A percentile compares a stretch with the other conserved stretches of the same genome.
Evolutionary conservation across 148 eudicot species (phyloP).

Genomic region (Chenopodium quinoa): DNA sequence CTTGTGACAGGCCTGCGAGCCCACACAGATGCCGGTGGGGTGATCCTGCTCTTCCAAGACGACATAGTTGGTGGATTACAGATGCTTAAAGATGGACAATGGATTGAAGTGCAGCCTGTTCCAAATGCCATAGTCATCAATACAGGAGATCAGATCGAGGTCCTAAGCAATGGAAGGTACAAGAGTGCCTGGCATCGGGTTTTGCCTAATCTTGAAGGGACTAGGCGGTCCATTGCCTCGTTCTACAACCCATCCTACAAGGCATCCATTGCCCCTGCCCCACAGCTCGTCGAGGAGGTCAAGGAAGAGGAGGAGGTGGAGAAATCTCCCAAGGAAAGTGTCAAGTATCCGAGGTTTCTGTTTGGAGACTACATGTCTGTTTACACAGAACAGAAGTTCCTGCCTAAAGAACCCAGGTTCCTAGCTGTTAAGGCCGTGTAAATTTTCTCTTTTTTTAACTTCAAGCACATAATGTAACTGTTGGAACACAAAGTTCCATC

Average conservation of each 20-base stretch:
- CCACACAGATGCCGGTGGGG: conserved; percentile 95
- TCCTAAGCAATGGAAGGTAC: conserved; percentile 78
- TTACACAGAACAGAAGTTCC: conserved; percentile 80
- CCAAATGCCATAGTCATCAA: conserved; percentile 77
- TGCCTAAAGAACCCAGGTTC: conserved; percentile 82
- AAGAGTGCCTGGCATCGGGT: conserved; percentile 91
- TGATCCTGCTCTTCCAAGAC: conserved; percentile 86
- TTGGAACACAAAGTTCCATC: conserved; percentile 5
- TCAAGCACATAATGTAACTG: conserved; percentile 12
- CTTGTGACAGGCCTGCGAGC: conserved; percentile 65
- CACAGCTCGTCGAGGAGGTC: conserved; percentile 35
- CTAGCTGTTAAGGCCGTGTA: conserved; percentile 63
- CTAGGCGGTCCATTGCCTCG: conserved; percentile 74
- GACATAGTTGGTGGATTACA: conserved; percentile 66
- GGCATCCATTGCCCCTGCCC: conserved; percentile 73
- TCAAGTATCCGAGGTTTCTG: conserved; percentile 62
- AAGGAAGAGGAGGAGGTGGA: conserved; percentile 12
- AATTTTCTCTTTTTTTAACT: conserved; percentile 1
- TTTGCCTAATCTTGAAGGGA: conserved; percentile 47
- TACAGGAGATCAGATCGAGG: conserved; percentile 92
- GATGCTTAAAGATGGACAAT: conserved; percentile 66
- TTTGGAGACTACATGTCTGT: conserved; percentile 90
- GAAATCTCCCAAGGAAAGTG: background rate
- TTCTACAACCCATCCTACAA: conserved; percentile 74
- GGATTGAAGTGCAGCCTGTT: conserved; percentile 83